Conservation (phyloP, 2,329 filamentous ascomycete species). For the Paecilomyces sp. region DNA sequence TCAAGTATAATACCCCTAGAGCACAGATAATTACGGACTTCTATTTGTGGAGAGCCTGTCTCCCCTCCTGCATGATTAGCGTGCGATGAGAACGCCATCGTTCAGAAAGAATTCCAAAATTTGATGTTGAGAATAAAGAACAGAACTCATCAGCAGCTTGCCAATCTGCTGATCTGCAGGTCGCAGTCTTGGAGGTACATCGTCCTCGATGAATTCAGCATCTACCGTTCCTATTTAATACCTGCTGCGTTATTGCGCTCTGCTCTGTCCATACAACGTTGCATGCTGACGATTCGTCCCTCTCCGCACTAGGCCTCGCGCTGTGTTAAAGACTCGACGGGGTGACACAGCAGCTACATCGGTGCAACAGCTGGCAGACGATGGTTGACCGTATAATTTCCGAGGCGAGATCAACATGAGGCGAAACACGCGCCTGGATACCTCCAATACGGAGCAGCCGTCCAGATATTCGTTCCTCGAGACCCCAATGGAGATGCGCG, state of each 20-base stretch:
- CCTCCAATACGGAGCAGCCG: slow-evolving; percentile 12
- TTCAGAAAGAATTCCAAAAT: background rate
- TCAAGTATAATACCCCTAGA: background rate
- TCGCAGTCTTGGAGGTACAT: background rate
- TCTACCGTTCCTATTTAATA: background rate
- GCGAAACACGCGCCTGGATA: slow-evolving; percentile 13
- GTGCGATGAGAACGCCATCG: background rate
- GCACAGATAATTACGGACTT: background rate
- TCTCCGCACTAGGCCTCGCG: background rate
- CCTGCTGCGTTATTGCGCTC: background rate
- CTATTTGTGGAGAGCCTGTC: background rate
- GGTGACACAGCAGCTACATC: background rate
- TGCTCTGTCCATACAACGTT: background rate
- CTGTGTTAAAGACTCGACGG: background rate
- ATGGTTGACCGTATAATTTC: background rate
- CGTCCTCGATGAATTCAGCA: background rate
- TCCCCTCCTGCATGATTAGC: background rate
- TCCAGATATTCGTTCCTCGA: slow-evolving; percentile 19
- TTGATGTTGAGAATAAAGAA: background rate
- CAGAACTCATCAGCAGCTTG: background rate
- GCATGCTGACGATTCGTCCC: background rate
- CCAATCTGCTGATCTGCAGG: background rate
- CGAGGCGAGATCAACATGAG: slow-evolving; percentile 8
- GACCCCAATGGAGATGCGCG: slow-evolving; percentile 19
- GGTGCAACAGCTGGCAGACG: background rate